Conservation (phyloP, 306 rosid genomes). For the Luffa aegyptiaca region DNA sequence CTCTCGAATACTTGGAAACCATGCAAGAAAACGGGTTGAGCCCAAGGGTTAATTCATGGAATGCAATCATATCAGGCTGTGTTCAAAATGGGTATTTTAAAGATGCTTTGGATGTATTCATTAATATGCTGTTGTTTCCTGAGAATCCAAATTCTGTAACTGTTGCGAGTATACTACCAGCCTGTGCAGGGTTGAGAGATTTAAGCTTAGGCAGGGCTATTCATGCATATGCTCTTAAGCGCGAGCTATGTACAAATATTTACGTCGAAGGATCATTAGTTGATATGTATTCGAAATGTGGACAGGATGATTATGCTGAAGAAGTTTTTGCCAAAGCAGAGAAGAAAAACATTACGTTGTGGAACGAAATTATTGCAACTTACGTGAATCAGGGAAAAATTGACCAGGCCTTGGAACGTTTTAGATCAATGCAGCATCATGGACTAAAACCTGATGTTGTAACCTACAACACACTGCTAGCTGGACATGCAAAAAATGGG, state of each 20-base stretch:
- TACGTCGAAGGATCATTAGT: slow-evolving; percentile 34
- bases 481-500: slow-evolving; percentile 33
- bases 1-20: slow-evolving; percentile 24
- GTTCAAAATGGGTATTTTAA: slow-evolving; percentile 27
- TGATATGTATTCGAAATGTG: slow-evolving; percentile 33
- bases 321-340: slow-evolving; percentile 15
- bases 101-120: slow-evolving; percentile 31
- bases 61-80: slow-evolving; percentile 39
- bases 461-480: slow-evolving; percentile 31
- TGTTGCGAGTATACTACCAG: slow-evolving; percentile 31
- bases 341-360: slow-evolving; percentile 24
- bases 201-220: slow-evolving; percentile 27
- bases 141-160: slow-evolving; percentile 29
- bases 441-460: slow-evolving; percentile 32
- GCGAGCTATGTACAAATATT: slow-evolving; percentile 21
- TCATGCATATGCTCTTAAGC: slow-evolving; percentile 29
- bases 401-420: slow-evolving; percentile 22
- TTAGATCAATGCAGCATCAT: slow-evolving; percentile 21
- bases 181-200: slow-evolving; percentile 34
- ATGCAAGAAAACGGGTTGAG: slow-evolving; percentile 31
- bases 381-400: slow-evolving; percentile 19
- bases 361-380: slow-evolving; percentile 37
- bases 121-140: slow-evolving; percentile 20
- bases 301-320: slow-evolving; percentile 18
- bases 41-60: slow-evolving; percentile 37